Conservation (phyloP, 768 basidiomycete genomes). For the Hygrocybe coccinea region DNA sequence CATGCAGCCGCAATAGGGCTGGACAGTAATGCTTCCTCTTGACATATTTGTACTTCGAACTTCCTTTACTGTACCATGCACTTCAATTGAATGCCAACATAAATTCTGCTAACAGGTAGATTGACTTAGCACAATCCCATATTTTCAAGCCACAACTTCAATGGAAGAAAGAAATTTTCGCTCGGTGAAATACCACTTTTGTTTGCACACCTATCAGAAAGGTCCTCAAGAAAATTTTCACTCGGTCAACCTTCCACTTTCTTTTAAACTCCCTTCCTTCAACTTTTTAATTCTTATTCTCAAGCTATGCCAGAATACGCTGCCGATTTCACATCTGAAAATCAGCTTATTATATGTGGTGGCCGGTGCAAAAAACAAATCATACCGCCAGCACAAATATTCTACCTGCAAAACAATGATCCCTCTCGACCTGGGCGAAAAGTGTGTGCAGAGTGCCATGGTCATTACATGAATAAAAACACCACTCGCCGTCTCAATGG, state of each 20-base stretch:
- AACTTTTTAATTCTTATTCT: neutral
- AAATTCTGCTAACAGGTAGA: too few species aligned
- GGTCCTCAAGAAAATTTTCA: too few species aligned
- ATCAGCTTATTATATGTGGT: neutral
- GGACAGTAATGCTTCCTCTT: too few species aligned
- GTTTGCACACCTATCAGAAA: too few species aligned
- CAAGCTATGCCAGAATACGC: neutral
- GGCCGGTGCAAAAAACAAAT: neutral
- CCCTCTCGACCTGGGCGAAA: neutral
- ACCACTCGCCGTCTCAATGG: neutral
- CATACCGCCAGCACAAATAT: neutral
- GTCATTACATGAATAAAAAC: neutral
- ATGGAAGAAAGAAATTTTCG: too few species aligned
- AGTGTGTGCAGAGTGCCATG: neutral
- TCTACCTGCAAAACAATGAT: neutral
- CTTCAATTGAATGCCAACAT: too few species aligned
- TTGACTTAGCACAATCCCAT: too few species aligned
- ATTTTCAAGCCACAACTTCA: too few species aligned
- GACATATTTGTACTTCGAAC: too few species aligned
- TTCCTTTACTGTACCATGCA: too few species aligned
- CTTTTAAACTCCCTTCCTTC: neutral
- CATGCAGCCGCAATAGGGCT: too few species aligned
- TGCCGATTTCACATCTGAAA: neutral
- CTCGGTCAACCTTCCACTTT: neutral
- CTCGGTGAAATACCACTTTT: too few species aligned